Evolutionary conservation across 2,329 filamentous ascomycete genomes (phyloP).

Genomic region (Aureobasidium sp.): DNA sequence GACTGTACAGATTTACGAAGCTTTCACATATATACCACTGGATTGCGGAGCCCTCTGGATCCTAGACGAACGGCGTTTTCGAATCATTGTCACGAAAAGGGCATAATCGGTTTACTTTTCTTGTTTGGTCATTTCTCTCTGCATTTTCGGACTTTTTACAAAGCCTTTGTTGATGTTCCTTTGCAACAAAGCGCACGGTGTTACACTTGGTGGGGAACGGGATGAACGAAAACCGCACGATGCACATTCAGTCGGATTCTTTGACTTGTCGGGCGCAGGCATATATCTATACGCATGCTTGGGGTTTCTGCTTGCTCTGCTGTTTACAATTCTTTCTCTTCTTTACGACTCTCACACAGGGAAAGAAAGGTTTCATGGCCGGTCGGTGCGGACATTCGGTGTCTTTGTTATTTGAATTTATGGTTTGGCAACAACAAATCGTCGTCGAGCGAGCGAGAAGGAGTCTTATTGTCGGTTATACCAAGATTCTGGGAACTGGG

Average conservation of each 20-base stretch:
- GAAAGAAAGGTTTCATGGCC: slow-evolving; percentile 11
- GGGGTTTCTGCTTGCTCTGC: slow-evolving; percentile 9
- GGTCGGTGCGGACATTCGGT: slow-evolving; percentile 4
- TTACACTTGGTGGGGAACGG: slow-evolving; percentile 6
- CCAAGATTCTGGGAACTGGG: slow-evolving; percentile 12
- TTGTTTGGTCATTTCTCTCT: slow-evolving; percentile 8
- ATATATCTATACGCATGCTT: background rate
- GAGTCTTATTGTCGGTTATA: slow-evolving; percentile 10
- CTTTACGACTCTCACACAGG: slow-evolving; percentile 14
- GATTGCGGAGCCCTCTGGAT: slow-evolving; percentile 11
- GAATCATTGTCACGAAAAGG: slow-evolving; percentile 10
- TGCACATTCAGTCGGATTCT: slow-evolving; percentile 15
- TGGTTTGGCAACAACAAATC: slow-evolving; percentile 8
- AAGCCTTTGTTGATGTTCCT: slow-evolving; percentile 2
- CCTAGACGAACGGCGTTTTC: slow-evolving; percentile 14
- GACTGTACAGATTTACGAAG: slow-evolving; percentile 17
- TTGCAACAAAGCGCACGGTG: slow-evolving; percentile 12
- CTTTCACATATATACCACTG: slow-evolving; percentile 13
- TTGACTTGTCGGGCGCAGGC: slow-evolving; percentile 12
- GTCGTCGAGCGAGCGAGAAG: slow-evolving; percentile 11
- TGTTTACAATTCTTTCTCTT: slow-evolving; percentile 10
- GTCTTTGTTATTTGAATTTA: slow-evolving; percentile 9
- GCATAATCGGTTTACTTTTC: slow-evolving; percentile 10
- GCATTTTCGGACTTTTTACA: slow-evolving; percentile 6
- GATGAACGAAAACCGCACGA: slow-evolving; percentile 10